These are phyloP conservation scores for Colletotrichum acutatum DNA, from an alignment of 2,329 filamentous ascomycete species.

Conservation along the genomic window DNA sequence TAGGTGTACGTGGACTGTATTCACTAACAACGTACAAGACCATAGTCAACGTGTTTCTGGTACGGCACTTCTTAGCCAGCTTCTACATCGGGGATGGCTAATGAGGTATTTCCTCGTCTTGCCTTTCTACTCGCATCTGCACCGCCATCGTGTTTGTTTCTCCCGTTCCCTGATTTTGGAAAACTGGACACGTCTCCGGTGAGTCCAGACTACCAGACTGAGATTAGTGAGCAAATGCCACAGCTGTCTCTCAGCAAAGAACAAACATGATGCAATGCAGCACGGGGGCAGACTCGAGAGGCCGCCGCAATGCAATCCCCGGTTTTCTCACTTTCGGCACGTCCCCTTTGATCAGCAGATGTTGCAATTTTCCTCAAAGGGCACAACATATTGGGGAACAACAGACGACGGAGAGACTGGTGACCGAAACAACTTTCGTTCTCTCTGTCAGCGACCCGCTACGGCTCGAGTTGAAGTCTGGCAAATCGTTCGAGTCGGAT, in stretches of 20 bases:
- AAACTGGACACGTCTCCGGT: background rate
- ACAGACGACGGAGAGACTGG: background rate
- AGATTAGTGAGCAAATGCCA: background rate
- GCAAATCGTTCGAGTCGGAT: background rate
- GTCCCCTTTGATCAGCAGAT: conserved; percentile 11
- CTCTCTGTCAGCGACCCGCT: conserved; percentile 1
- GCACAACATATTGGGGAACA: conserved; percentile 1
- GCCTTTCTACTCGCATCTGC: conserved; percentile 1
- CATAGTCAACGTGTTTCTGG: conserved; percentile 1
- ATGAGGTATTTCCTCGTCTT: conserved; percentile 11
- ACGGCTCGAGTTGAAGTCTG: background rate
- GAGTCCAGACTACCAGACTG: background rate
- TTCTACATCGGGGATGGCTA: conserved; percentile 26
- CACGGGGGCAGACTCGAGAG: background rate
- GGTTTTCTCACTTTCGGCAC: conserved; percentile 31
- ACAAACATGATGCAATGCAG: conserved; percentile 1
- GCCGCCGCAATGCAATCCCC: conserved; percentile 1
- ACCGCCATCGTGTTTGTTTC: background rate
- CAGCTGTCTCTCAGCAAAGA: conserved; percentile 1
- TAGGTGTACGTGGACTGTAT: background rate
- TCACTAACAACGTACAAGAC: background rate
- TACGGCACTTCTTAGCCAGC: conserved; percentile 1
- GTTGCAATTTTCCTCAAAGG: conserved; percentile 15
- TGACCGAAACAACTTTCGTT: background rate
- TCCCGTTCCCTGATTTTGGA: conserved; percentile 18